Evolutionary conservation across 495 filamentous ascomycete species (phyloP), one percentile per base, ranked within the genome.

Genomic region (Hyaloscypha hepaticicola): DNA sequence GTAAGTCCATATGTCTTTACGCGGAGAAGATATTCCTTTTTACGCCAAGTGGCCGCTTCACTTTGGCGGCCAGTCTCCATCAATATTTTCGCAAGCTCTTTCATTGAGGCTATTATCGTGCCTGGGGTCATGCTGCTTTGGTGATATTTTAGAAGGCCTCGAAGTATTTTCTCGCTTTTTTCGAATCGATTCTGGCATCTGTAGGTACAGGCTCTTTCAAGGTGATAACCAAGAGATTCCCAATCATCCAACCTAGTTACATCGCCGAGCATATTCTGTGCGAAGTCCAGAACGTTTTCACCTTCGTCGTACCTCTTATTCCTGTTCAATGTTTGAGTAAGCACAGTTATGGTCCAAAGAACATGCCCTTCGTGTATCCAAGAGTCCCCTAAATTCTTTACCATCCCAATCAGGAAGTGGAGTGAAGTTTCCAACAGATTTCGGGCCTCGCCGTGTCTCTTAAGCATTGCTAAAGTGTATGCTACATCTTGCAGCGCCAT

Each of bases 121-220:
- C 1, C 0, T 24, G 14, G 19, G 4, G 5, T 1, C 56, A 58
- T 25, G 14, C n/a, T 6, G 14, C 12, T 58, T 26, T 0, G 14
- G 19, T 58, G 31, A 24, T 41, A 26, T 24, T 38, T 45, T 8
- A 58, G 29, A 21, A 58, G 33, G 11, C 33, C 29, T 5, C 27
- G 28, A 34, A 38, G 28, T 58, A 58, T 58, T 33, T 58, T 26
- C 27, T 38, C 31, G 24, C 56, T 38, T 12, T 45, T 33, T 6
- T n/a, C 31, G 24, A 38, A 45, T n/a, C 56, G 56, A 7, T 45
- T 45, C 24, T 45, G 29, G 25, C 1, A 31, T 7, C 19, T 58
- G 29, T 38, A 58, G n/a, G n/a, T 38, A 1, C 19, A 9, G 41
- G 56, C 56, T 26, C 29, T 38, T 34, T 5, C 0, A 22, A 4